Evolutionary conservation across 176 grass and related monocot species (phyloP).

Genomic region (Aegilops longissima): DNA sequence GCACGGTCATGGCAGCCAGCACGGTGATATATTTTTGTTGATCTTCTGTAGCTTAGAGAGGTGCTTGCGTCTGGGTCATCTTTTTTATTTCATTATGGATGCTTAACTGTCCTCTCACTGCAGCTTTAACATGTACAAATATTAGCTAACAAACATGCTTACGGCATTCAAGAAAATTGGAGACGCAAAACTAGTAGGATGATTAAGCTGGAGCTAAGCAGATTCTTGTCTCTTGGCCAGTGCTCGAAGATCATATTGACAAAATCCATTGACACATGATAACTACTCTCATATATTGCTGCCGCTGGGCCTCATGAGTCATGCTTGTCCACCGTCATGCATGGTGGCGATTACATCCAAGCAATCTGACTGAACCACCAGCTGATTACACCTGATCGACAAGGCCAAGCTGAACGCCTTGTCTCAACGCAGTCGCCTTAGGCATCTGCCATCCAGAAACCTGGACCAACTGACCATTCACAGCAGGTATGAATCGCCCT

Average conservation of each 20-base stretch:
- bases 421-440: no score
- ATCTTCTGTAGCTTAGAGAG: constrained; percentile 25
- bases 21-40: constrained; percentile 19
- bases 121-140: neutral
- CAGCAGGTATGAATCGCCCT: neutral
- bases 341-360: neutral
- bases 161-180: neutral
- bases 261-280: neutral
- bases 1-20: neutral
- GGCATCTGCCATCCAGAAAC: no score
- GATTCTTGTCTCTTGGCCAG: neutral
- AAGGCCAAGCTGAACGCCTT: neutral
- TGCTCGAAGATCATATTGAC: neutral
- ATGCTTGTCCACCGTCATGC: neutral
- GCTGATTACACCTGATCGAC: neutral
- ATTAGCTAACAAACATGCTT: neutral
- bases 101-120: neutral
- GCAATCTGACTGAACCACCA: neutral
- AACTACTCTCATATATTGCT: neutral
- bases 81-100: constrained; percentile 17
- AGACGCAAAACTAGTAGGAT: neutral
- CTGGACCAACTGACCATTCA: neutral
- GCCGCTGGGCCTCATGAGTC: no score
- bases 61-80: neutral
- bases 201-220: neutral